Evolutionary conservation across 306 rosid genomes (phyloP), one percentile per base, ranked within the genome.

Genomic region (Erythrophleum fordii): DNA sequence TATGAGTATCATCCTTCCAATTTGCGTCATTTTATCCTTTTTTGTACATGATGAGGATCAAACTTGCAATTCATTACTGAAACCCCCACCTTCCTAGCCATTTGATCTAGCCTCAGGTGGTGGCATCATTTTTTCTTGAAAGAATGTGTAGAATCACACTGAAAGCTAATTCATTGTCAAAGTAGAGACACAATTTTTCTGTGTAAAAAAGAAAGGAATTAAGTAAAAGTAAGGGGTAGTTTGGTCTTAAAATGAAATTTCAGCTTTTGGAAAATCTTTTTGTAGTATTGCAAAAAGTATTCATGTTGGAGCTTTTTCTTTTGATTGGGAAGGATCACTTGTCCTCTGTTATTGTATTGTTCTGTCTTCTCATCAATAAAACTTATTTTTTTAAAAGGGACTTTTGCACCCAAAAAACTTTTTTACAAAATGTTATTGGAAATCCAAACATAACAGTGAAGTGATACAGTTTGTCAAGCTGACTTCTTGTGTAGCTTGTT

Each of bases 401-500:
- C 69, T 41, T 59, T 11, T 25, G 28, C 25, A 62, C n/a, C 59
- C 37, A 4, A n/a, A 49, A 46, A 76, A 6, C 67, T 16, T 9
- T 55, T 39, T 39, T 77, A 11, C 28, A 41, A 52, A 25, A 17
- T 45, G 25, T 34, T 31, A 29, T 39, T 69, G 61, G 48, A 29
- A 79, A 79, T 22, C 45, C 68, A 25, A 68, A 55, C 26, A 25
- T 9, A 45, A 53, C 39, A 69, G 17, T 26, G 44, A 78, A 79
- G 61, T 31, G 59, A 12, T 53, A 37, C 17, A 45, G 6, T 68
- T 49, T 34, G 62, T 62, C 35, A 4, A 68, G 26, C 44, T 79
- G 55, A 23, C 31, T 76, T 69, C 5, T 69, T 68, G 35, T 55
- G n/a, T 20, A 68, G 84, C 81, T 67, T 84, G 31, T 73, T 69